Base-by-base conservation (phyloP, 2,329 filamentous ascomycete genomes). In the Graphiopsis chlorocephala region DNA sequence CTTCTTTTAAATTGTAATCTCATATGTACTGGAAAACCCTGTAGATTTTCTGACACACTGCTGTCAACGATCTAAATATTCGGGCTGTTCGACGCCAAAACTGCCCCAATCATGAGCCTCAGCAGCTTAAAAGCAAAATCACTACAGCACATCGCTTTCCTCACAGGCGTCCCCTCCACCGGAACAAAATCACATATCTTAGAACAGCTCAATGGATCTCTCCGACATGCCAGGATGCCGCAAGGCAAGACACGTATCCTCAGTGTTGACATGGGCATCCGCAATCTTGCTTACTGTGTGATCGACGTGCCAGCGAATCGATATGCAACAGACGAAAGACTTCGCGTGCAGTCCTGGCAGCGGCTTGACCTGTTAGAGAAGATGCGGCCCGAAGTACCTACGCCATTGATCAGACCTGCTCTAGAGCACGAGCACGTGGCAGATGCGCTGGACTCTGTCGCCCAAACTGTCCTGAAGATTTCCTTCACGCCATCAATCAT, bases 261-360 rank as follows among this genome's bases (percentile, higher is more conserved):
- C 35, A 93, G 90, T 73, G 89, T 96, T 67, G 92, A 96, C 75
- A 90, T 95, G 86, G 92, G 92, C 4, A 90, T 96, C 69, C 87
- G 86, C 50, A 96, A 96, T 74, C 80, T 96, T 4, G 91, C 91
- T 1, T 92, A 87, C 74, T 90, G 90, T 68, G 82, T 91, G 8
- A 29, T 76, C 45, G 69, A 73, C 62, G 65, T 69, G 38, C 64
- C 66, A 28, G 31, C 48, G 25, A 25, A 12, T n/a, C 35, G 52
- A 20, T 31, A 47, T 33, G 38, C 63, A 56, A 55, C 45, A 20
- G 48, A 28, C 12, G 59, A 29, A 64, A 71, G 57, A n/a, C 61
- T 20, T n/a, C 67, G 68, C 35, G 56, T 59, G 25, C 71, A 74
- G 50, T 69, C 70, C 25, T 81, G 79, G 79, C 67, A 71, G 57